These are phyloP conservation scores for Salvia splendens DNA, from an alignment of 257 asterid genomes.

Conservation along the genomic window DNA sequence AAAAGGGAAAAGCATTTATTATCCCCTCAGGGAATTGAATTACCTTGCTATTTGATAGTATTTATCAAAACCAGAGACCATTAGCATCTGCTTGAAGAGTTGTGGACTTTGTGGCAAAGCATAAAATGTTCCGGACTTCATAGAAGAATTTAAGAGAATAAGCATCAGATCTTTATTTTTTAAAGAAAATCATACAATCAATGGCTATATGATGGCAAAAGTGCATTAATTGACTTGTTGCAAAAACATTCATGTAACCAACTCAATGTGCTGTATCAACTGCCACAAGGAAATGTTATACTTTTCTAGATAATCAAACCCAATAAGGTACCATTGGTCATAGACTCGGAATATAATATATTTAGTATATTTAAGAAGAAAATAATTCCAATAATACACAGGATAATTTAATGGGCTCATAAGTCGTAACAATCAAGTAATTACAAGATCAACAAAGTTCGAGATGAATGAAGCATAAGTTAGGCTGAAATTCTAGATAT, in stretches of 20 bases:
- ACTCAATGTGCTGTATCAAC: neutral
- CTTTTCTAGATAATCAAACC: neutral
- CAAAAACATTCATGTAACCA: too few species aligned
- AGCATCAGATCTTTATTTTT: conserved; percentile 37
- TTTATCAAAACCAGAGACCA: conserved; percentile 94
- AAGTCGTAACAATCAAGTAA: neutral
- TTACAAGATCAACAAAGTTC: conserved; percentile 8
- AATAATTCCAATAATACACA: neutral
- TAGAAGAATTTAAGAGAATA: conserved; percentile 37
- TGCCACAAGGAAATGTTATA: conserved; percentile 3
- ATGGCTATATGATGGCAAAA: conserved; percentile 16
- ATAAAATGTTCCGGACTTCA: conserved; percentile 94
- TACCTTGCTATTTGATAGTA: conserved; percentile 98
- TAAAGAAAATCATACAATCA: conserved; percentile 30
- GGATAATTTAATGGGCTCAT: neutral
- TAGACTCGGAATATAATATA: neutral
- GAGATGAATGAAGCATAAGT: neutral
- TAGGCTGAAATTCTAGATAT: neutral
- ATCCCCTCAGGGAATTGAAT: conserved; percentile 12
- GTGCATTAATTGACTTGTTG: neutral
- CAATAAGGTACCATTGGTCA: neutral
- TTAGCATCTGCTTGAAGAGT: conserved; percentile 99
- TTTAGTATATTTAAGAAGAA: neutral
- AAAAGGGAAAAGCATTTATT: neutral
- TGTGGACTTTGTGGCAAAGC: conserved; percentile 99